Evolutionary conservation across 2,329 filamentous ascomycete genomes (phyloP).

Genomic region (Aspergillus thermomutatus): DNA sequence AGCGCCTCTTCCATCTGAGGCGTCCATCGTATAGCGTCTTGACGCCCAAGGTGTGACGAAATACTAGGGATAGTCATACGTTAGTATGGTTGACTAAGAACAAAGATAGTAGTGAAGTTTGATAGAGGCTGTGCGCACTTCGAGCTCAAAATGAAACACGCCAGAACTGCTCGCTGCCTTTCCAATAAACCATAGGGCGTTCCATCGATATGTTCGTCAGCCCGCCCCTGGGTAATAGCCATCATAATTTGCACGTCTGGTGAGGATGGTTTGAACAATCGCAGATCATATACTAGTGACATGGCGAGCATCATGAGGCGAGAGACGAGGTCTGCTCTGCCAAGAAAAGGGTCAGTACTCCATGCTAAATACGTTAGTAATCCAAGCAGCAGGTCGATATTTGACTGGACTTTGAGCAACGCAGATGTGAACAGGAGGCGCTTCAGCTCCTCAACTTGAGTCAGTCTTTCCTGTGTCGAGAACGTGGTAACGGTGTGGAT

Average conservation of each 20-base stretch:
- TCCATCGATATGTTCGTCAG: conserved; percentile 15
- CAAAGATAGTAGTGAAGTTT: too few relatives aligned
- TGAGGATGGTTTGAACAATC: conserved; percentile 30
- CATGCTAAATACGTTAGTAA: conserved; percentile 38
- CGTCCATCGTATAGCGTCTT: conserved; percentile 37
- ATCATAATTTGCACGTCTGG: conserved; percentile 30
- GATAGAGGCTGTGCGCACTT: conserved; percentile 21
- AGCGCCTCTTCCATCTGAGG: conserved; percentile 40
- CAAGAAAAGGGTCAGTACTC: conserved; percentile 36
- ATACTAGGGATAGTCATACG: conserved; percentile 20
- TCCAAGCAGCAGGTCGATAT: conserved; percentile 36
- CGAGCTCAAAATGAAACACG: conserved; percentile 31
- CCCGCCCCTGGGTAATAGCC: conserved; percentile 25
- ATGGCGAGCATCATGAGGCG: conserved; percentile 38
- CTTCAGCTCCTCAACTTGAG: conserved; percentile 30
- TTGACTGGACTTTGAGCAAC: conserved; percentile 27
- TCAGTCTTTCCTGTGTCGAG: conserved; percentile 25
- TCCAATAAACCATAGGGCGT: conserved; percentile 19
- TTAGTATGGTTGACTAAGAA: conserved; percentile 4
- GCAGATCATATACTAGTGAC: conserved; percentile 37
- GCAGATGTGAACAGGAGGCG: conserved; percentile 26
- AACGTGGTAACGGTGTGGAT: conserved; percentile 33
- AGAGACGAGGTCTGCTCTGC: conserved; percentile 27
- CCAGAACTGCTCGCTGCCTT: conserved; percentile 27
- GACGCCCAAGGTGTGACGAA: conserved; percentile 33